Percentiles rank a stretch among this genome's conserved stretches.
These are phyloP conservation scores for Amanita subjunquillea DNA, from an alignment of 768 basidiomycete genomes.

Conservation along the genomic window DNA sequence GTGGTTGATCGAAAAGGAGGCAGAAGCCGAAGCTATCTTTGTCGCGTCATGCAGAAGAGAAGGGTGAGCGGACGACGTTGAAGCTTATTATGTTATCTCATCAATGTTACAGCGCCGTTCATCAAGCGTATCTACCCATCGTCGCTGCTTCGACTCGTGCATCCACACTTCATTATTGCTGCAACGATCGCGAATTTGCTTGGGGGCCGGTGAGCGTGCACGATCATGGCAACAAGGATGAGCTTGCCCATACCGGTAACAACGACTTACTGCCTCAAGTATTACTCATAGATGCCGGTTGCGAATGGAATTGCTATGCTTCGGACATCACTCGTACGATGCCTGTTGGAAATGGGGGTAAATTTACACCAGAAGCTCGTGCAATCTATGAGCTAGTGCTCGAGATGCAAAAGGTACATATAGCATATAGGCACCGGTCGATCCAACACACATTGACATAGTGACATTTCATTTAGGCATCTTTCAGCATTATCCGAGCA, in stretches of 20 bases:
- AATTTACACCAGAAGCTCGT: constrained; percentile 71
- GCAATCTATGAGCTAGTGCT: constrained; percentile 84
- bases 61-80: constrained; percentile 44
- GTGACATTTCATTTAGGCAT: constrained; percentile 30
- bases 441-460: not conserved
- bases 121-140: constrained; percentile 90
- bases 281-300: constrained; percentile 89
- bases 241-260: constrained; percentile 28
- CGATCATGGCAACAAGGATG: constrained; percentile 43
- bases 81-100: not conserved
- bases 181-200: constrained; percentile 80
- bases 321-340: constrained; percentile 68
- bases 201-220: constrained; percentile 64
- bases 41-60: constrained; percentile 82
- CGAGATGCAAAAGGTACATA: constrained; percentile 74
- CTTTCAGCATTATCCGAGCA: constrained; percentile 60
- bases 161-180: constrained; percentile 90
- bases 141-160: constrained; percentile 82
- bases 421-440: constrained; percentile 5
- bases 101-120: constrained; percentile 44
- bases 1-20: constrained; percentile 88
- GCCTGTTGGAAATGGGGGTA: constrained; percentile 91
- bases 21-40: constrained; percentile 90
- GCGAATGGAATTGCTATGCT: constrained; percentile 61
- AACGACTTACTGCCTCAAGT: constrained; percentile 53